Percentiles rank a stretch among this genome's conserved stretches.
These are phyloP conservation scores for Suillus spraguei DNA, from an alignment of 768 basidiomycete genomes.

Conservation along the genomic window DNA sequence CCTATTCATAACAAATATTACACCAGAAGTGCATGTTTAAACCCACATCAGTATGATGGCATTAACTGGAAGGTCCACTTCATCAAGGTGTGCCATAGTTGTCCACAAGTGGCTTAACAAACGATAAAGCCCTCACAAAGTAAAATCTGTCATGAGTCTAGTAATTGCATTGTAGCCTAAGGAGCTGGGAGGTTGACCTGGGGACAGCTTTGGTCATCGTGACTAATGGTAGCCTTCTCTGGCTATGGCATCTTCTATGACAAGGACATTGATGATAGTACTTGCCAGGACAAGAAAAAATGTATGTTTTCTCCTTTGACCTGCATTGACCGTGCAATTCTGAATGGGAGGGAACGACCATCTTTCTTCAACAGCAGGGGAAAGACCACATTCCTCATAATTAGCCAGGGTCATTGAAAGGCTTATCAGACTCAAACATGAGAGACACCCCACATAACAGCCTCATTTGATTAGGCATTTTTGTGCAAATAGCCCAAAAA, in stretches of 20 bases:
- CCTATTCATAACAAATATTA: too few species aligned
- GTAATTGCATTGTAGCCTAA: background rate
- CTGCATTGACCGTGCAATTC: background rate
- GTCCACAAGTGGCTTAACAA: too few species aligned
- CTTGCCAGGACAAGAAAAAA: background rate
- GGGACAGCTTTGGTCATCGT: background rate
- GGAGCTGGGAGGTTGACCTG: background rate
- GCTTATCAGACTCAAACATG: background rate
- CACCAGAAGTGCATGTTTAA: too few species aligned
- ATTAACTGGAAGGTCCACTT: too few species aligned
- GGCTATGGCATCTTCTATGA: background rate
- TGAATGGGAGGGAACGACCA: background rate
- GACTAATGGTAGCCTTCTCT: background rate
- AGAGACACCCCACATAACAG: background rate
- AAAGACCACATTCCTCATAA: too few species aligned
- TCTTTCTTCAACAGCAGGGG: background rate
- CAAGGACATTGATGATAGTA: slow-evolving; percentile 1
- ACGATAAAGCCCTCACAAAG: too few species aligned
- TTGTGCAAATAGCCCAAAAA: background rate
- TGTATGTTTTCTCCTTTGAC: background rate
- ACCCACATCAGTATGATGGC: too few species aligned
- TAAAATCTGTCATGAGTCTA: too few species aligned
- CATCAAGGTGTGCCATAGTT: too few species aligned
- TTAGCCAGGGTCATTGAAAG: too few species aligned
- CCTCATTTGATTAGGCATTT: background rate